Evolutionary conservation across 1,284 basidiomycete species (phyloP).

Genomic region (Cerrena zonata): DNA sequence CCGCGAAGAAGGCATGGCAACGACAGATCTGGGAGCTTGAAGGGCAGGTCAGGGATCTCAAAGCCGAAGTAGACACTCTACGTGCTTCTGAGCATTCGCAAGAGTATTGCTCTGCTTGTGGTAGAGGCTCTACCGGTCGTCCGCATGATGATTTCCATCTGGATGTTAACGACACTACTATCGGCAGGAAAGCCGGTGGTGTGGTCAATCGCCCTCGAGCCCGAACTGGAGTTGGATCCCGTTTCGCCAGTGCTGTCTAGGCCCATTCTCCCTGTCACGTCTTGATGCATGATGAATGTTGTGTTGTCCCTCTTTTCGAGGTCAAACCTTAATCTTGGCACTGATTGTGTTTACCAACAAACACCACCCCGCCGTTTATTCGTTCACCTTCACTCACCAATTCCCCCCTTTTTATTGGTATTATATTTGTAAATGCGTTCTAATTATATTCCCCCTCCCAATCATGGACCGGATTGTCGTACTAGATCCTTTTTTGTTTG

Average conservation of each 20-base stretch:
- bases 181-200: constrained; percentile 27
- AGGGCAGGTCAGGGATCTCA: constrained; percentile 64
- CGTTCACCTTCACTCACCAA: too few species aligned
- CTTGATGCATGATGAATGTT: neutral
- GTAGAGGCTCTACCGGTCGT: constrained; percentile 36
- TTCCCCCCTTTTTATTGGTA: constrained; percentile 15
- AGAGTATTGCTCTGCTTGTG: constrained; percentile 56
- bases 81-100: constrained; percentile 34
- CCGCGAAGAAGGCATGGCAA: constrained; percentile 60
- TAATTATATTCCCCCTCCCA: constrained; percentile 4
- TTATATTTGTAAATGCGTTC: constrained; percentile 8
- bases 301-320: neutral
- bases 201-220: constrained; percentile 66
- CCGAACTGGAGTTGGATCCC: constrained; percentile 54
- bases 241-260: constrained; percentile 52
- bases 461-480: constrained; percentile 2
- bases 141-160: constrained; percentile 7
- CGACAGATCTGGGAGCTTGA: constrained; percentile 70
- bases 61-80: constrained; percentile 56
- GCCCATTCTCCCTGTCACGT: constrained; percentile 5
- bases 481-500: neutral
- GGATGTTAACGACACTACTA: constrained; percentile 20
- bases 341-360: constrained; percentile 2
- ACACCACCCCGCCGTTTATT: constrained; percentile 4
- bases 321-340: neutral